phyloP scores from a whole-genome alignment of 1,284 basidiomycete genomes.

The Tremellales sp. region DNA sequence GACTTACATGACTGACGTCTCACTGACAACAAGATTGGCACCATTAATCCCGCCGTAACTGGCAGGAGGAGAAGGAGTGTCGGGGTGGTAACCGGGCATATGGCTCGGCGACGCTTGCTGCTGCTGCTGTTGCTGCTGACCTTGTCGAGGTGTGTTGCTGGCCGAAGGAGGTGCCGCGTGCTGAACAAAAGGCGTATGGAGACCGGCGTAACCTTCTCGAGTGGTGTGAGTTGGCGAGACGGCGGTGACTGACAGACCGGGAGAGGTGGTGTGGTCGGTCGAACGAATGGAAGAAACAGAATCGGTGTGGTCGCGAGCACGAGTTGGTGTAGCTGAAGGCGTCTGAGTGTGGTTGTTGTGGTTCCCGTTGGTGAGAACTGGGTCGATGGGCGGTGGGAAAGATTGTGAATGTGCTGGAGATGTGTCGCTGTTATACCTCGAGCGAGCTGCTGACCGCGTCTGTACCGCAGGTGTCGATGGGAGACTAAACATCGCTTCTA shows the following conservation, averaged over 20 bases:
- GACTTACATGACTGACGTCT: slow-evolving; percentile 19
- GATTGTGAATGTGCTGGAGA: background rate
- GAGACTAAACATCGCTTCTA: background rate
- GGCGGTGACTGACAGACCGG: background rate
- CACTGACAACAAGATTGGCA: slow-evolving; percentile 12
- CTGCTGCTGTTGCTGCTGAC: too few relatives aligned
- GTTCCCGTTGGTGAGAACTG: too few relatives aligned
- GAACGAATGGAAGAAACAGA: background rate
- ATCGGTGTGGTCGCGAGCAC: background rate
- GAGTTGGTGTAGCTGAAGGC: background rate
- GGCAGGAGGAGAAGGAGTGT: slow-evolving; percentile 25
- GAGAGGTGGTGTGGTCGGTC: background rate
- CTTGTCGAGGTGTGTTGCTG: too few relatives aligned
- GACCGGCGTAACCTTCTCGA: too few relatives aligned
- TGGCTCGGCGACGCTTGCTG: slow-evolving; percentile 3
- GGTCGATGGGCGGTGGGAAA: background rate
- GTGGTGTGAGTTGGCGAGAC: background rate
- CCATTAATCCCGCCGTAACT: slow-evolving; percentile 27
- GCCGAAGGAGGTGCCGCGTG: background rate
- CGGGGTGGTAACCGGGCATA: slow-evolving; percentile 19
- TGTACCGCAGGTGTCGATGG: background rate
- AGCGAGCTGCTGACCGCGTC: background rate
- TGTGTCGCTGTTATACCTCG: background rate
- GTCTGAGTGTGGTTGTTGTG: background rate
- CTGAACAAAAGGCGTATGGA: slow-evolving; percentile 1